These are phyloP conservation scores for Calonectria hawksworthii DNA, from an alignment of 2,329 filamentous ascomycete species.

Conservation along the genomic window DNA sequence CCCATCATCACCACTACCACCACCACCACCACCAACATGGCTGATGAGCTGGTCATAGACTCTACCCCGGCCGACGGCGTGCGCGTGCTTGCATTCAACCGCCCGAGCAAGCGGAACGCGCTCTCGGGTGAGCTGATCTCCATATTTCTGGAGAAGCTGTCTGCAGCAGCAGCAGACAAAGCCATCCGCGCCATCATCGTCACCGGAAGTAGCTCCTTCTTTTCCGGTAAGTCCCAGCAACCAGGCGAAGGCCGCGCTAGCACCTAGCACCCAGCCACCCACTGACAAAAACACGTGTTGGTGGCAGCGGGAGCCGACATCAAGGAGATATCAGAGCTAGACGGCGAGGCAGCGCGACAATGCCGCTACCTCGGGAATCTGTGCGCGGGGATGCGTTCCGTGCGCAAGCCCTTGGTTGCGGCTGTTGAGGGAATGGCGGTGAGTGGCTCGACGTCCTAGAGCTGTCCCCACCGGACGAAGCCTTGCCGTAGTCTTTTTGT, in stretches of 20 bases:
- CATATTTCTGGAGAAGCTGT: slow-evolving; percentile 54
- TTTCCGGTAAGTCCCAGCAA: slow-evolving; percentile 49
- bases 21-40: slow-evolving; percentile 27
- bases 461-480: background rate
- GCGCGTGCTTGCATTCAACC: slow-evolving; percentile 64
- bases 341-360: slow-evolving; percentile 49
- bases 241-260: background rate
- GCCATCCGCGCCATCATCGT: slow-evolving; percentile 55
- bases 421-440: slow-evolving; percentile 66
- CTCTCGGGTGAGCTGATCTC: slow-evolving; percentile 65
- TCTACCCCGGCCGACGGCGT: slow-evolving; percentile 53
- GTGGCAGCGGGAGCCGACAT: slow-evolving; percentile 53
- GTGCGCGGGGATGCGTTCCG: slow-evolving; percentile 49
- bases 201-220: slow-evolving; percentile 53
- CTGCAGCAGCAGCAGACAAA: slow-evolving; percentile 40
- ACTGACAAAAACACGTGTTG: slow-evolving; percentile 1
- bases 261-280: background rate
- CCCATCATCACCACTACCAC: no score
- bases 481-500: no score
- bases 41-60: slow-evolving; percentile 40
- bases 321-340: slow-evolving; percentile 52
- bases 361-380: slow-evolving; percentile 58
- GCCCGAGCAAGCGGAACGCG: slow-evolving; percentile 70
- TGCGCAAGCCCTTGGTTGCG: slow-evolving; percentile 62
- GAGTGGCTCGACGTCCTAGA: slow-evolving; percentile 42